These are phyloP conservation scores for Schoenoplectus triqueter DNA, from an alignment of 202 grass and related monocot species.

Conservation along the genomic window DNA sequence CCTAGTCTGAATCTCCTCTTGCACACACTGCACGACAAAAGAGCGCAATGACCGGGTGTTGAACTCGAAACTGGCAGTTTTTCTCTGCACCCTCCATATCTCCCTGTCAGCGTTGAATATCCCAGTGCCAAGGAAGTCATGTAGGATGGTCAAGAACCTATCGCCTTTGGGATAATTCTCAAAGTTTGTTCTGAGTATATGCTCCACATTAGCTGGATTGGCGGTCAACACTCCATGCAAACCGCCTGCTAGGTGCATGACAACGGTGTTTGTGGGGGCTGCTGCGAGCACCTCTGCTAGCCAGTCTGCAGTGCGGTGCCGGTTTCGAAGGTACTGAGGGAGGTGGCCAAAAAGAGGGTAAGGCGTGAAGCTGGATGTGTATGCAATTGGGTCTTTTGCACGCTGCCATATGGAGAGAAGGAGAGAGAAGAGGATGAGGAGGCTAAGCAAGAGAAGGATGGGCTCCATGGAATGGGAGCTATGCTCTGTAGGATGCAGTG, in stretches of 20 bases:
- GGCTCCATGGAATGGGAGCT: not conserved
- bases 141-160: conserved; percentile 44
- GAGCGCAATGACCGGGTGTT: conserved; percentile 70
- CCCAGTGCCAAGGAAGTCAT: conserved; percentile 69
- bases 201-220: conserved; percentile 65
- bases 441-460: conserved; percentile 2
- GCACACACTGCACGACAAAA: conserved; percentile 67
- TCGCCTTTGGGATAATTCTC: conserved; percentile 71
- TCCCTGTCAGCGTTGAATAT: conserved; percentile 78
- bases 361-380: conserved; percentile 34
- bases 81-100: conserved; percentile 63
- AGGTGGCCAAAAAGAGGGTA: conserved; percentile 72
- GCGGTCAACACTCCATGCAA: conserved; percentile 61
- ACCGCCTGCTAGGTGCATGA: conserved; percentile 51
- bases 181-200: conserved; percentile 57
- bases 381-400: not conserved
- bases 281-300: conserved; percentile 45
- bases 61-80: conserved; percentile 80
- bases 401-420: not conserved
- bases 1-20: conserved; percentile 52
- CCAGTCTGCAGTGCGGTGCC: conserved; percentile 63
- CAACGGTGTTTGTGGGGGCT: conserved; percentile 51
- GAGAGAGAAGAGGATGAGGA: not conserved
- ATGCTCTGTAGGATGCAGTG: not conserved
- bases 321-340: conserved; percentile 59